Evolutionary conservation across 2,329 filamentous ascomycete species (phyloP), one percentile per base, ranked within the genome.

Genomic region (Bertia moriformis): DNA sequence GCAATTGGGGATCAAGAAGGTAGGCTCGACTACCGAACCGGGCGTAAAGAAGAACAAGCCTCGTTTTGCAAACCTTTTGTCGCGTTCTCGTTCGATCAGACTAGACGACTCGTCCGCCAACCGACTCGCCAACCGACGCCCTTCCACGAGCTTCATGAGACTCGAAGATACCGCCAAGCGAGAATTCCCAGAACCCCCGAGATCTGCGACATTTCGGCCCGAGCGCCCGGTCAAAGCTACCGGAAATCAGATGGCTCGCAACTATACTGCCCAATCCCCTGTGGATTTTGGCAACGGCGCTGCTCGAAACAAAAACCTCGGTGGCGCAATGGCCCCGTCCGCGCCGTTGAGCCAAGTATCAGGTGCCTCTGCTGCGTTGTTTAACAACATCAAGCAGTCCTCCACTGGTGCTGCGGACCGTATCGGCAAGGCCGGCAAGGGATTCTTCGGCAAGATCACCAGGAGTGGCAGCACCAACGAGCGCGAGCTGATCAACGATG

Each of bases 341-440:
- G 67, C 71, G 1, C 72, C 74, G 1, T 62, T 69, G 46, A 70
- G 71, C 39, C 76, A 81, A 37, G 75, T 69, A 37, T 65, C 24
- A 29, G 24, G 24, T 29, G 24, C 24, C n/a, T 29, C 24, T 29
- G 24, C 69, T 2, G 24, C 24, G 24, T 76, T 91, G 40, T 73
- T 91, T 51, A 83, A 71, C 45, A 85, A 81, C 41, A 61, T 91
- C 37, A 83, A 81, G 47, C 79, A 71, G 48, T 78, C 78, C 4
- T 79, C 78, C 14, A 81, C 73, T 38, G 80, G 78, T 49, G 82
- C 83, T 40, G 84, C 83, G 17, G 83, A 85, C 45, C 85, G 86
- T 50, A 74, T 89, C 44, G 80, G 84, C 46, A 91, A 87, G 52
- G 81, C 24, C 10, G 24, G 24, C 10, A 29, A 29, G n/a, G 24